phyloP scores from a whole-genome alignment of 768 basidiomycete genomes.

The Tylopilus felleus region DNA sequence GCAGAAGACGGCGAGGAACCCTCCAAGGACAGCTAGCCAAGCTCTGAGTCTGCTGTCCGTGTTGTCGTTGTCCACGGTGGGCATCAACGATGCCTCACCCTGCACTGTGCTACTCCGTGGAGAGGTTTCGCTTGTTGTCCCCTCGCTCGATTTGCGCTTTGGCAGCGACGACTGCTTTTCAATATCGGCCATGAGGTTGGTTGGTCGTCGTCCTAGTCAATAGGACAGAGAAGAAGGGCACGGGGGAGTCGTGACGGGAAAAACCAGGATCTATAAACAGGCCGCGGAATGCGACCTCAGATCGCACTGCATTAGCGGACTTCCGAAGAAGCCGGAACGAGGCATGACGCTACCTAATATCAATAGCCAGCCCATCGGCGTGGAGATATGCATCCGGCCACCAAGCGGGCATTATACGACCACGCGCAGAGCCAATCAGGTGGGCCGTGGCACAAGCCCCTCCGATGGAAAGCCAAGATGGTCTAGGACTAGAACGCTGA shows the following conservation, averaged over 20 bases:
- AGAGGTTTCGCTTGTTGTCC: constrained; percentile 15
- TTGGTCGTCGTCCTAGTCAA: constrained; percentile 8
- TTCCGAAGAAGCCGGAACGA: constrained; percentile 27
- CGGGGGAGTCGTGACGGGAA: constrained; percentile 10
- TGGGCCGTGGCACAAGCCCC: constrained; percentile 1
- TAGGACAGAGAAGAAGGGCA: constrained; percentile 4
- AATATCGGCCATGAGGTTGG: constrained; percentile 25
- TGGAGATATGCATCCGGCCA: constrained; percentile 4
- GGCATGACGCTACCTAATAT: constrained; percentile 14
- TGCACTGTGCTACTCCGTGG: constrained; percentile 25
- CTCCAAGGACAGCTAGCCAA: constrained; percentile 57
- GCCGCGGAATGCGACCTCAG: constrained; percentile 15
- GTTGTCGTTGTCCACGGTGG: constrained; percentile 1
- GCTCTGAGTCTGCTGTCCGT: constrained; percentile 20
- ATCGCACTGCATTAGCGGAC: constrained; percentile 21
- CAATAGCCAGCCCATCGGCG: background rate
- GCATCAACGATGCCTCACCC: constrained; percentile 16
- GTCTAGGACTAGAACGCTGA: background rate
- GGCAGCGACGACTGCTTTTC: constrained; percentile 28
- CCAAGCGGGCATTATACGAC: constrained; percentile 13
- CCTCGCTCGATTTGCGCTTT: constrained; percentile 22
- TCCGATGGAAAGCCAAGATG: background rate
- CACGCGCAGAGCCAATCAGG: constrained; percentile 5
- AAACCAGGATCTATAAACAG: constrained; percentile 25
- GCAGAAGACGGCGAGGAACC: constrained; percentile 63